Evolutionary conservation across 495 filamentous ascomycete species (phyloP).

Genomic region (Wilcoxina mikolae): DNA sequence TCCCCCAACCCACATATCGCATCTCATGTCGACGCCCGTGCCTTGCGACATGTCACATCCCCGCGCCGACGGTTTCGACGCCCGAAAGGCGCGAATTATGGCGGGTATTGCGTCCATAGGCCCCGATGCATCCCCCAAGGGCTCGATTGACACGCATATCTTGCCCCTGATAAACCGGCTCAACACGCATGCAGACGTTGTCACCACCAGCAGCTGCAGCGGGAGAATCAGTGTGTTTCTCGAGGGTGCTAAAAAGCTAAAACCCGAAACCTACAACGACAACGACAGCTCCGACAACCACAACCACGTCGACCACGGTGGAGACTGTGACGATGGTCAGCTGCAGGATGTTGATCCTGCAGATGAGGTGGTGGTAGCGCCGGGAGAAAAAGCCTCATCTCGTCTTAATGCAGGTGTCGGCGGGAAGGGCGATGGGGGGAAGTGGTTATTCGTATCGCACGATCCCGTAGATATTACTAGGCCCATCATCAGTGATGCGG

Average conservation of each 20-base stretch:
- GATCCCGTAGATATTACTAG: conserved; percentile 40
- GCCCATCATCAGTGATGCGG: conserved; percentile 7
- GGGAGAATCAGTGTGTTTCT: conserved; percentile 73
- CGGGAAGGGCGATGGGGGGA: conserved; percentile 65
- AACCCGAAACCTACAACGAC: background rate
- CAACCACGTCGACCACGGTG: background rate
- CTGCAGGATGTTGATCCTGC: conserved; percentile 3
- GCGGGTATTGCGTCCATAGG: conserved; percentile 10
- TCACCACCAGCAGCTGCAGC: conserved; percentile 84
- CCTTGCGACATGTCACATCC: background rate
- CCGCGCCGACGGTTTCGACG: conserved; percentile 10
- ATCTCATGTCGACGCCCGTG: background rate
- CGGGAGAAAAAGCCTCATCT: conserved; percentile 1
- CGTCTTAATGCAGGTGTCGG: conserved; percentile 41
- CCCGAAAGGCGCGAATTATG: conserved; percentile 17
- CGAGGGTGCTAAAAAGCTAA: conserved; percentile 48
- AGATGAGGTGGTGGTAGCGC: conserved; percentile 2
- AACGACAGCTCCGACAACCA: conserved; percentile 2
- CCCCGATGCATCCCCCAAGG: conserved; percentile 54
- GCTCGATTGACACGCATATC: conserved; percentile 63
- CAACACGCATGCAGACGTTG: conserved; percentile 52
- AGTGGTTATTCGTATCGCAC: conserved; percentile 82
- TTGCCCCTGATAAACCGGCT: conserved; percentile 58
- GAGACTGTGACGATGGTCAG: background rate
- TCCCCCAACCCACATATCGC: background rate